Evolutionary conservation across 106 monocot genomes (phyloP), one percentile per base, ranked within the genome.

Genomic region (Acanthochlamys bracteata): DNA sequence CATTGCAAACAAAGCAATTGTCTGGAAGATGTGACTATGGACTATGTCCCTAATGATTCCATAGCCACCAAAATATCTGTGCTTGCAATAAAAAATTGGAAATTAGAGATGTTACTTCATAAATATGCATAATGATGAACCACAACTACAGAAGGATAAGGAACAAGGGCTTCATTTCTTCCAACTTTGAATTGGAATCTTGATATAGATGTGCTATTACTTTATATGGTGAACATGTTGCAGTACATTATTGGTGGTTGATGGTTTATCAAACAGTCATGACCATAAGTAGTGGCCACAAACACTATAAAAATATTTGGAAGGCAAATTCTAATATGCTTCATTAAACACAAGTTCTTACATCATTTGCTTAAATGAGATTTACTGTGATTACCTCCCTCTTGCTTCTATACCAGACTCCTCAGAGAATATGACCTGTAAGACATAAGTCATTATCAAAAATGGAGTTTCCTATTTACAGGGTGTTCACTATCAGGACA

Each of bases 21-120:
- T 93, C 77, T 93, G 93, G 40, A 93, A 85, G 52, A 93, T 78
- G 69, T 93, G 93, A 66, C 76, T 88, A 11, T 93, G 93, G 42
- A 93, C 72, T 59, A 93, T 76, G 64, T 93, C 88, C 11, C 89
- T 76, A 39, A 93, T 80, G 54, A 85, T 85, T 10, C 93, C 93
- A 76, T 89, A 93, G 16, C 80, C 73, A 72, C 74, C 85, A 53
- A 89, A 93, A 69, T 93, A 85, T 67, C 92, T 91, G 71, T 43
- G 33, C 33, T 33, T 33, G 33, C 33, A 33, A 33, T 33, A 33
- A 33, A 33, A 33, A 6, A 33, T 33, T 6, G 6, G 33, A 33
- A 33, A 33, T 33, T 33, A 33, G 33, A 33, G 33, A 3, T 33
- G 6, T 1, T 33, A 33, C 33, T 33, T 33, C 33, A 6, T 6